Evolutionary conservation across 768 basidiomycete species (phyloP).

Genomic region (Podaxis sp.): DNA sequence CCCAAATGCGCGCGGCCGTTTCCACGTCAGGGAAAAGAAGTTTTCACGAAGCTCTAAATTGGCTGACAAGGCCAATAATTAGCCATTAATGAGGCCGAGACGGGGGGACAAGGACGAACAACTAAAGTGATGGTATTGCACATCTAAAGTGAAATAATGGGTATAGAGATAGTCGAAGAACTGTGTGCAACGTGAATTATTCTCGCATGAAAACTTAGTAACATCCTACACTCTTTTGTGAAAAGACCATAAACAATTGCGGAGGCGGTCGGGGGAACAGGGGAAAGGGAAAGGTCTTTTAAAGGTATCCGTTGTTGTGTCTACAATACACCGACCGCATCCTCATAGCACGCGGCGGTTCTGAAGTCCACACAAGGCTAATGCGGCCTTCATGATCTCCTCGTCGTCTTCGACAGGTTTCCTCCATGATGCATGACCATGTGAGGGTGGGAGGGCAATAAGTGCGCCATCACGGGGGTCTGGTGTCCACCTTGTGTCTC

Average conservation of each 20-base stretch:
- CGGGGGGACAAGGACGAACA: background rate
- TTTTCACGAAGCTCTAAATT: conserved; percentile 14
- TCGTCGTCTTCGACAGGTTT: conserved; percentile 43
- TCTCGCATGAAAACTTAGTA: background rate
- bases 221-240: conserved; percentile 1
- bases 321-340: background rate
- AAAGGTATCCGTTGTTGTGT: conserved; percentile 11
- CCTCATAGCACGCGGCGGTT: conserved; percentile 20
- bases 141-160: conserved; percentile 2
- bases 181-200: conserved; percentile 8
- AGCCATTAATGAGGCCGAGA: background rate
- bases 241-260: background rate
- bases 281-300: background rate
- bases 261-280: background rate
- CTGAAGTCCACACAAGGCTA: conserved; percentile 61
- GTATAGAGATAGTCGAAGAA: background rate
- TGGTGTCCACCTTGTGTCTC: conserved; percentile 36
- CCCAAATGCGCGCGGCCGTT: background rate
- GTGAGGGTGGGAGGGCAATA: conserved; percentile 16
- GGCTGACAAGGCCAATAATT: background rate
- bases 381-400: conserved; percentile 69
- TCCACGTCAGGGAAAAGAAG: conserved; percentile 11
- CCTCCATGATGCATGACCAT: background rate
- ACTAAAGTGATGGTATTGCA: background rate
- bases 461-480: conserved; percentile 19